phyloP scores from a whole-genome alignment of 768 basidiomycete species.

The Naganishia antarctica region DNA sequence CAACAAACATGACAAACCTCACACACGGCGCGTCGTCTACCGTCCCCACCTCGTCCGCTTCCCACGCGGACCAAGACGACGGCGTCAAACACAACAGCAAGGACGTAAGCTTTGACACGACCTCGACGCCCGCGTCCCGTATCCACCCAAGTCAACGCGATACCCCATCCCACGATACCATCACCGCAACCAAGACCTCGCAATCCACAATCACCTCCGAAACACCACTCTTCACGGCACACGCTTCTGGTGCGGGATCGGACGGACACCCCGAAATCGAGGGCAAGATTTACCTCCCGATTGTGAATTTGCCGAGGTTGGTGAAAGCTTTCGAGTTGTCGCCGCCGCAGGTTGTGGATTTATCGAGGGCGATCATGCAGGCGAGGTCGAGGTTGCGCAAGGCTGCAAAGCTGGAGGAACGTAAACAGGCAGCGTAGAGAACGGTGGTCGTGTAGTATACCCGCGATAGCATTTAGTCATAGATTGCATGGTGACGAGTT shows the following conservation, averaged over 20 bases:
- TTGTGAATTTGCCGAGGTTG: slow-evolving; percentile 35
- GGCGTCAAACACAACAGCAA: slow-evolving; percentile 15
- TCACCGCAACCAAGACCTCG: slow-evolving; percentile 36
- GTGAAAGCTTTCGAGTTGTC: slow-evolving; percentile 38
- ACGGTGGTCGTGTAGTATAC: not conserved
- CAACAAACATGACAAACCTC: slow-evolving; percentile 4
- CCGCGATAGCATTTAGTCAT: not conserved
- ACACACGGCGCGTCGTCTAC: not conserved
- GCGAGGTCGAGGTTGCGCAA: slow-evolving; percentile 39
- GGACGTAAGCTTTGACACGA: slow-evolving; percentile 24
- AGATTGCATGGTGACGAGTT: not conserved
- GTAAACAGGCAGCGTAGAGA: not conserved
- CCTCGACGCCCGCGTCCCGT: slow-evolving; percentile 28
- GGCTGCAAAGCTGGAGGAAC: slow-evolving; percentile 28
- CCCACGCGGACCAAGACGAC: not conserved
- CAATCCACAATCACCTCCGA: slow-evolving; percentile 32
- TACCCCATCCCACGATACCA: slow-evolving; percentile 9
- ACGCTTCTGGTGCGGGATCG: not conserved
- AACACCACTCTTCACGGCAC: slow-evolving; percentile 6
- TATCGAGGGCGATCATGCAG: slow-evolving; percentile 49
- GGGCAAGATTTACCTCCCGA: slow-evolving; percentile 32
- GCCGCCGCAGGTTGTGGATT: slow-evolving; percentile 45
- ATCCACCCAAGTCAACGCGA: slow-evolving; percentile 23
- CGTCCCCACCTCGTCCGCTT: not conserved
- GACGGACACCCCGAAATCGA: slow-evolving; percentile 24